Conservation (phyloP, 768 basidiomycete species). For the Xerocomus potaroensis region DNA sequence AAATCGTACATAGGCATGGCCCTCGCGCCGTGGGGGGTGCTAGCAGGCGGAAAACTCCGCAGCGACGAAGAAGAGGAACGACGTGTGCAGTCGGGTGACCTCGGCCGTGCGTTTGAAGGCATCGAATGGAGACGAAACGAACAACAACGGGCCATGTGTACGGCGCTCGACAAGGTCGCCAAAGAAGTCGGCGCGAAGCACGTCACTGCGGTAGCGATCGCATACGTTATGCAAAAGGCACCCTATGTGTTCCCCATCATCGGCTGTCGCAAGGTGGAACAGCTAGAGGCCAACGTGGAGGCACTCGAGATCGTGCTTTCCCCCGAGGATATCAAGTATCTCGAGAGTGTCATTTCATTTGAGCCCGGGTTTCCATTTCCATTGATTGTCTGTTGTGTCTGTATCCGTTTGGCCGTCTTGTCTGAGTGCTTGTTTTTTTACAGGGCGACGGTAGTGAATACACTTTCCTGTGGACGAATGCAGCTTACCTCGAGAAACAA, state of each 20-base stretch:
- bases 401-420: not conserved
- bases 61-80: slow-evolving; percentile 30
- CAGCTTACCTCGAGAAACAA: slow-evolving; percentile 21
- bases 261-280: slow-evolving; percentile 50
- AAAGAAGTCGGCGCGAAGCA: slow-evolving; percentile 44
- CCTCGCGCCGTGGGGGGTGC: slow-evolving; percentile 35
- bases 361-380: slow-evolving; percentile 42
- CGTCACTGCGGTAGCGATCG: slow-evolving; percentile 41
- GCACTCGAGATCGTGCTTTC: slow-evolving; percentile 46
- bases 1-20: slow-evolving; percentile 23
- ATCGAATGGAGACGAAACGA: slow-evolving; percentile 45
- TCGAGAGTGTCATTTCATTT: slow-evolving; percentile 43
- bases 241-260: slow-evolving; percentile 51
- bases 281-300: slow-evolving; percentile 46
- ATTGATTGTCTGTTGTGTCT: slow-evolving; percentile 27
- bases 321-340: slow-evolving; percentile 39
- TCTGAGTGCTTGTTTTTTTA: not conserved
- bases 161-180: slow-evolving; percentile 48
- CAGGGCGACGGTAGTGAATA: slow-evolving; percentile 28
- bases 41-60: slow-evolving; percentile 34
- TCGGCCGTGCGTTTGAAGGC: slow-evolving; percentile 22
- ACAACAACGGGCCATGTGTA: slow-evolving; percentile 38
- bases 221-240: slow-evolving; percentile 52
- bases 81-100: slow-evolving; percentile 24
- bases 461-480: slow-evolving; percentile 6